Percentiles rank a stretch among this genome's conserved stretches.
Conservation (phyloP, 192 early-diverging fungal species). For the Physocladia obscura region DNA sequence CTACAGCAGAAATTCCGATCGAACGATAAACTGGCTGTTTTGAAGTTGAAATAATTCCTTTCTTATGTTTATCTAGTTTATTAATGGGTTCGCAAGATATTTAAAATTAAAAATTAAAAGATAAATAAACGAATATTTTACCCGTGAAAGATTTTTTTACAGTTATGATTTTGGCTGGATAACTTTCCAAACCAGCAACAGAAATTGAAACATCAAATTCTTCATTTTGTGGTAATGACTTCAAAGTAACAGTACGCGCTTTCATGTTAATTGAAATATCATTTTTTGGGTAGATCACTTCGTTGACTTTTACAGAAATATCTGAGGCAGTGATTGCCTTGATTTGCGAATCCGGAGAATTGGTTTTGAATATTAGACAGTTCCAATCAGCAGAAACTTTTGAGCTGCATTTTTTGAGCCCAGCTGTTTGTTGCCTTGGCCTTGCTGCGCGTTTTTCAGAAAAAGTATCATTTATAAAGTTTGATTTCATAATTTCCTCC, state of each 20-base stretch:
- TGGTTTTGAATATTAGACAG: slow-evolving; percentile 7
- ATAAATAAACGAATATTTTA: not conserved
- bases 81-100: too few relatives aligned
- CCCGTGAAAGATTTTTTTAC: not conserved
- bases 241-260: slow-evolving; percentile 2
- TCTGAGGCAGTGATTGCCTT: slow-evolving; percentile 1
- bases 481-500: not conserved
- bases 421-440: not conserved
- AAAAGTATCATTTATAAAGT: not conserved
- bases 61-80: not conserved
- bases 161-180: not conserved
- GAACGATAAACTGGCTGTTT: not conserved
- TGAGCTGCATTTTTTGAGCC: slow-evolving; percentile 6
- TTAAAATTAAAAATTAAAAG: too few relatives aligned
- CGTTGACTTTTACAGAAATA: slow-evolving; percentile 4
- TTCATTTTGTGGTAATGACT: not conserved
- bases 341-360: not conserved
- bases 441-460: not conserved
- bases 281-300: not conserved
- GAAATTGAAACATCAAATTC: not conserved
- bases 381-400: slow-evolving; percentile 14
- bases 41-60: not conserved
- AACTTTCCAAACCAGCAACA: slow-evolving; percentile 1
- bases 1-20: not conserved
- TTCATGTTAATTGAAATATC: slow-evolving; percentile 8